phyloP scores from a whole-genome alignment of 495 filamentous ascomycete species.

The Neurospora sp. region DNA sequence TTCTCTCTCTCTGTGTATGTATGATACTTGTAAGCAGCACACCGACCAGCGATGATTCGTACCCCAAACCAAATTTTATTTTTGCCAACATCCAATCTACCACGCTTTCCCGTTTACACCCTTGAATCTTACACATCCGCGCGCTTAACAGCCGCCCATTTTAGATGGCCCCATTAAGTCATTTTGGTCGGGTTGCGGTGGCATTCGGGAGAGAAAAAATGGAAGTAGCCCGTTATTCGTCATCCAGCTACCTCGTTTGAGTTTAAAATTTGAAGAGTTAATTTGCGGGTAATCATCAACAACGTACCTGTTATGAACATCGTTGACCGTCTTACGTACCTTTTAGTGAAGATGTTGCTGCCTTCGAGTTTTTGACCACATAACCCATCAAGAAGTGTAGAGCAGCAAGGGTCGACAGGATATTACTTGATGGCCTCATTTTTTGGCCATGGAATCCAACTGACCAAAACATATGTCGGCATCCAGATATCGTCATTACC shows the following conservation, averaged over 20 bases:
- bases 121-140: neutral
- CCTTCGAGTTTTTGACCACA: no score
- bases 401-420: neutral
- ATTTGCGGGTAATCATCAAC: no score
- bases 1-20: neutral
- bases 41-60: neutral
- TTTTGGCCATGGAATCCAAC: neutral
- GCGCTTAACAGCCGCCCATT: neutral
- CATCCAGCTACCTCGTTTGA: neutral
- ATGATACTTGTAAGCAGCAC: neutral
- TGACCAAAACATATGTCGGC: neutral
- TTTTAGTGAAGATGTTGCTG: no score
- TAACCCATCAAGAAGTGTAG: neutral
- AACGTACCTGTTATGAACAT: no score
- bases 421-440: neutral
- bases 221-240: no score
- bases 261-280: no score
- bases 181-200: neutral
- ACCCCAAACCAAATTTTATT: neutral
- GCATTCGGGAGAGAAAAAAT: no score
- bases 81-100: neutral
- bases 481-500: neutral
- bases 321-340: no score
- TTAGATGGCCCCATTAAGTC: neutral
- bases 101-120: neutral